These are phyloP conservation scores for Anthoceros angustus DNA, from an alignment of 225 moss, liverwort and hornwort genomes.

Conservation along the genomic window DNA sequence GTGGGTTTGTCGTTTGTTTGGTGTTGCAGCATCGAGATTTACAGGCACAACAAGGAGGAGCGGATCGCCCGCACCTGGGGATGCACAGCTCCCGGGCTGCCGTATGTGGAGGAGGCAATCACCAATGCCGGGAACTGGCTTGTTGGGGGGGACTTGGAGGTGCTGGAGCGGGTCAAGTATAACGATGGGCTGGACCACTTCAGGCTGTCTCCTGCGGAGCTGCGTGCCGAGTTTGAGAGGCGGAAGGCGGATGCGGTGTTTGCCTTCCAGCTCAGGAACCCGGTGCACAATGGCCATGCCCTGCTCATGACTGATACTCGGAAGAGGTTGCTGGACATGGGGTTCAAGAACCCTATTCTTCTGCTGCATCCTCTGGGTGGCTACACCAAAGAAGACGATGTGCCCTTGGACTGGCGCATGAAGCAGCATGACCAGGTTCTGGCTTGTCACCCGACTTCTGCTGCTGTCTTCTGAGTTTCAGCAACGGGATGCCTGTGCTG, in stretches of 20 bases:
- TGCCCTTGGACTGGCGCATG: slow-evolving; percentile 85
- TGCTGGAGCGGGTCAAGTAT: slow-evolving; percentile 55
- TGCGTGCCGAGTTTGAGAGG: slow-evolving; percentile 63
- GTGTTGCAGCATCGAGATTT: slow-evolving; percentile 61
- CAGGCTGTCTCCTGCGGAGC: slow-evolving; percentile 61
- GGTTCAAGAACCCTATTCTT: slow-evolving; percentile 64
- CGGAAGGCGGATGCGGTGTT: slow-evolving; percentile 85
- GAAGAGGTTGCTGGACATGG: slow-evolving; percentile 70
- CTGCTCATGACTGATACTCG: slow-evolving; percentile 90
- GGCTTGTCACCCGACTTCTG: neutral
- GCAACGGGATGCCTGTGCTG: neutral
- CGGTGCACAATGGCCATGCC: slow-evolving; percentile 84
- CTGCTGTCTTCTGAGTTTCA: too few species aligned
- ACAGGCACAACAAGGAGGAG: slow-evolving; percentile 83
- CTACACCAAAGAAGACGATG: slow-evolving; percentile 82
- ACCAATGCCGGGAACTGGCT: slow-evolving; percentile 55
- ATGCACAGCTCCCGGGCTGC: slow-evolving; percentile 43
- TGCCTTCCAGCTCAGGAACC: slow-evolving; percentile 82
- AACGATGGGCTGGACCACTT: slow-evolving; percentile 75
- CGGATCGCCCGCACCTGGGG: slow-evolving; percentile 81
- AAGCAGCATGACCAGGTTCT: slow-evolving; percentile 77
- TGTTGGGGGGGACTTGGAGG: slow-evolving; percentile 76
- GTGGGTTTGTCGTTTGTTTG: neutral
- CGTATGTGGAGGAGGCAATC: slow-evolving; percentile 63
- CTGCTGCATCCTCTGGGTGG: slow-evolving; percentile 84